These are phyloP conservation scores for Plantago ovata DNA, from an alignment of 257 asterid genomes.

Conservation along the genomic window DNA sequence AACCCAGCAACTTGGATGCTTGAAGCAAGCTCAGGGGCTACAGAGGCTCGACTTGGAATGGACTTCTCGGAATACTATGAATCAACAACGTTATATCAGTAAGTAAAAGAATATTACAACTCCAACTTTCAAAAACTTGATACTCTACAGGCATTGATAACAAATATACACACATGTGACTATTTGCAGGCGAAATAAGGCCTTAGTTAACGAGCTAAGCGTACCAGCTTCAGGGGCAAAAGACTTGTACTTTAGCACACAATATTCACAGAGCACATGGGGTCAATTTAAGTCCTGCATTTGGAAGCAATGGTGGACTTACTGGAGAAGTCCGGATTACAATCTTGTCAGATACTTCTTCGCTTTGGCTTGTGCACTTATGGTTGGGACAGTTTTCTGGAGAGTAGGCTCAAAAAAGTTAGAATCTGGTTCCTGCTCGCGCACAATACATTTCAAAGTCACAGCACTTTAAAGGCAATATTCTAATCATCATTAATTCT, in stretches of 20 bases:
- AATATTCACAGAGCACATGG: slow-evolving; percentile 54
- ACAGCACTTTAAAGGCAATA: not conserved
- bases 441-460: not conserved
- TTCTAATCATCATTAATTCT: slow-evolving; percentile 13
- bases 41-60: slow-evolving; percentile 56
- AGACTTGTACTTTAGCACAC: slow-evolving; percentile 57
- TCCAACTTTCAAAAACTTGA: not conserved
- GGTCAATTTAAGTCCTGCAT: slow-evolving; percentile 63
- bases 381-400: slow-evolving; percentile 77
- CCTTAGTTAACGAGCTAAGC: slow-evolving; percentile 55
- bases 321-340: slow-evolving; percentile 89
- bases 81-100: slow-evolving; percentile 49
- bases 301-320: slow-evolving; percentile 85
- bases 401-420: slow-evolving; percentile 58
- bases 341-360: slow-evolving; percentile 73
- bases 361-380: slow-evolving; percentile 59
- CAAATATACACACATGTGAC: not conserved
- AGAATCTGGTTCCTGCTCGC: not conserved
- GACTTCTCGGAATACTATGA: slow-evolving; percentile 69
- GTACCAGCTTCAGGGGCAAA: slow-evolving; percentile 52
- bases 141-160: not conserved
- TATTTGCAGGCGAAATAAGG: slow-evolving; percentile 49
- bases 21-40: slow-evolving; percentile 65
- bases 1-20: slow-evolving; percentile 95
- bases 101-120: slow-evolving; percentile 22